phyloP scores from a whole-genome alignment of 1,284 basidiomycete species.

The Inonotus hispidus region DNA sequence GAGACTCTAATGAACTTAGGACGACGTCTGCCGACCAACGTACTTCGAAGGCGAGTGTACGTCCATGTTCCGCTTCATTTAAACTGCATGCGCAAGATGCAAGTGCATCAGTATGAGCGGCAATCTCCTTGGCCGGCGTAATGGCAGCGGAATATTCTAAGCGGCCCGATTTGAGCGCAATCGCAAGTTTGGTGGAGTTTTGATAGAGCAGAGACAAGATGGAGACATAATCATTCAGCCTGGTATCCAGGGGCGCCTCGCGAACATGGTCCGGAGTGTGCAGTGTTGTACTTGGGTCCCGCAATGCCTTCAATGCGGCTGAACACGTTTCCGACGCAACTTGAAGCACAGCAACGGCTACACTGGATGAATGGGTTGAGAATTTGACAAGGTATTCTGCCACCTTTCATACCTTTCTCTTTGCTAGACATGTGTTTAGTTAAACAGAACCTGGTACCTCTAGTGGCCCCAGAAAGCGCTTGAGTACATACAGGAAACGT shows the following conservation, averaged over 20 bases:
- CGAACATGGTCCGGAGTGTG: background rate
- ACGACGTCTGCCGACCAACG: constrained; percentile 39
- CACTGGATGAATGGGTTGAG: constrained; percentile 5
- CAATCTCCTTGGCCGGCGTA: constrained; percentile 52
- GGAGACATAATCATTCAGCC: constrained; percentile 44
- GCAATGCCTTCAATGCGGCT: constrained; percentile 10
- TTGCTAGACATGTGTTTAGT: constrained; percentile 10
- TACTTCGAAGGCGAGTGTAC: constrained; percentile 48
- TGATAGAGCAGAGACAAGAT: constrained; percentile 58
- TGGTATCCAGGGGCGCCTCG: constrained; percentile 7
- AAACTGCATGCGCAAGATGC: constrained; percentile 55
- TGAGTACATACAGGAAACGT: too few relatives aligned
- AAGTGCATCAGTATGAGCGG: constrained; percentile 47
- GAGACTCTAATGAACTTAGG: constrained; percentile 38
- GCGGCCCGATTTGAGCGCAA: constrained; percentile 56
- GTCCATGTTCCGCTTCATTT: constrained; percentile 41
- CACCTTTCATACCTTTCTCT: constrained; percentile 10
- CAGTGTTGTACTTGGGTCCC: background rate
- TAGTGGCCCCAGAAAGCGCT: background rate
- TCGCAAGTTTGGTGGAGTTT: constrained; percentile 57
- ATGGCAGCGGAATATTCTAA: constrained; percentile 53
- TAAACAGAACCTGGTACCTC: background rate
- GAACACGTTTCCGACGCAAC: constrained; percentile 14
- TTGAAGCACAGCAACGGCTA: constrained; percentile 11
- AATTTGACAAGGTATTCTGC: background rate